A percentile compares a stretch with the other conserved stretches of the same genome.
Evolutionary conservation across 2,329 filamentous ascomycete species (phyloP).

Genomic region (Apiospora kogelbergensis): DNA sequence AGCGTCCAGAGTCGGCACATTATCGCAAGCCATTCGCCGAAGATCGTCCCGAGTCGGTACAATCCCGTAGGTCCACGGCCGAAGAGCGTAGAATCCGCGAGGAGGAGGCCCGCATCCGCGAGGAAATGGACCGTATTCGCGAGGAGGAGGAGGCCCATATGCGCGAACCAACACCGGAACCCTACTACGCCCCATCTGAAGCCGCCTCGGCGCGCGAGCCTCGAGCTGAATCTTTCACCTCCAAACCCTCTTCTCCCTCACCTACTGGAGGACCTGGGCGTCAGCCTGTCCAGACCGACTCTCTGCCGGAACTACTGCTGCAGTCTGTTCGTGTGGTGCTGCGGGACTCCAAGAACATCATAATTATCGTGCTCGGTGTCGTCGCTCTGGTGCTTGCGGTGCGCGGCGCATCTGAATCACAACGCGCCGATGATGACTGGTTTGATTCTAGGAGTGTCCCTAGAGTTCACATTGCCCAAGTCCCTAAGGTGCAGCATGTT

Average conservation of each 20-base stretch:
- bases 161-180: slow-evolving; percentile 14
- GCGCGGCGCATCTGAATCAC: slow-evolving; percentile 28
- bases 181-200: neutral
- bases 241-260: slow-evolving; percentile 18
- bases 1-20: slow-evolving; percentile 33
- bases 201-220: neutral
- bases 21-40: slow-evolving; percentile 15
- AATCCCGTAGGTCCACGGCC: slow-evolving; percentile 20
- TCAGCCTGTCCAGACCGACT: slow-evolving; percentile 40
- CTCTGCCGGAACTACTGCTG: slow-evolving; percentile 53
- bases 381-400: slow-evolving; percentile 54
- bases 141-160: slow-evolving; percentile 15
- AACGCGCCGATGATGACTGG: slow-evolving; percentile 30
- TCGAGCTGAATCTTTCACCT: slow-evolving; percentile 2
- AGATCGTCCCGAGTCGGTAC: slow-evolving; percentile 21
- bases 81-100: slow-evolving; percentile 45
- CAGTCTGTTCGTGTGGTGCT: slow-evolving; percentile 55
- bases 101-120: slow-evolving; percentile 9
- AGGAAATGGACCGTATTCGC: slow-evolving; percentile 7
- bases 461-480: neutral
- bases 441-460: slow-evolving; percentile 24
- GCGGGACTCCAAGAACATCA: slow-evolving; percentile 58
- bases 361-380: slow-evolving; percentile 54
- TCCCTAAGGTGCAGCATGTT: neutral
- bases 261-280: slow-evolving; percentile 29